Evolutionary conservation across 2,329 filamentous ascomycete species (phyloP).

Genomic region (Exophiala dermatitidis): DNA sequence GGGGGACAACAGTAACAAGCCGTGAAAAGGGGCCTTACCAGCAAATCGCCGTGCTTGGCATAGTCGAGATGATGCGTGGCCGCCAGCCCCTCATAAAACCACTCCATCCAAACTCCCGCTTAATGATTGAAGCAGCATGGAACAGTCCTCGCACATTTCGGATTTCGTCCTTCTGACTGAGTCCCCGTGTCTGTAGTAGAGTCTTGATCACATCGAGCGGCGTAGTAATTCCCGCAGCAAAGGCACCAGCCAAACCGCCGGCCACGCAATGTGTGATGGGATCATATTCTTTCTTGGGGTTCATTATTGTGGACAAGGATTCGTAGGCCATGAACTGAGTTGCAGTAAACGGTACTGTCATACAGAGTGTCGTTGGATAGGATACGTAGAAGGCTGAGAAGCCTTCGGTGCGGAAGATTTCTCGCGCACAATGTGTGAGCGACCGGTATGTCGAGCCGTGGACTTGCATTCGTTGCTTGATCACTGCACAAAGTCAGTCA

Average conservation of each 20-base stretch:
- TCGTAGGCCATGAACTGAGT: conserved; percentile 97
- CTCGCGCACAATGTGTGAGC: conserved; percentile 76
- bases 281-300: conserved; percentile 71
- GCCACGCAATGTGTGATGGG: conserved; percentile 89
- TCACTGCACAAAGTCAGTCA: conserved; percentile 53
- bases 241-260: conserved; percentile 83
- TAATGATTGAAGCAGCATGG: conserved; percentile 72
- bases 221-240: conserved; percentile 88
- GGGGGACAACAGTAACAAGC: background rate
- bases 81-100: conserved; percentile 93
- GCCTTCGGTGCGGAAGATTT: conserved; percentile 82
- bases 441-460: conserved; percentile 89
- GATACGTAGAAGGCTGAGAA: conserved; percentile 93
- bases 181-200: conserved; percentile 85
- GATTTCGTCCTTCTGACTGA: conserved; percentile 70
- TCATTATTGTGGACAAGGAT: conserved; percentile 88
- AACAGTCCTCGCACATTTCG: conserved; percentile 75
- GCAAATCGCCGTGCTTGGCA: conserved; percentile 99
- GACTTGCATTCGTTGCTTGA: conserved; percentile 99
- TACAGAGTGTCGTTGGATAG: conserved; percentile 93
- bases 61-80: conserved; percentile 87
- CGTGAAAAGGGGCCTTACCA: conserved; percentile 55
- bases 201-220: conserved; percentile 99
- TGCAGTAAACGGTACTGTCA: conserved; percentile 97
- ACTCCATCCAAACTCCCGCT: conserved; percentile 70